phyloP scores from a whole-genome alignment of 106 monocot genomes.

The Acorus gramineus region DNA sequence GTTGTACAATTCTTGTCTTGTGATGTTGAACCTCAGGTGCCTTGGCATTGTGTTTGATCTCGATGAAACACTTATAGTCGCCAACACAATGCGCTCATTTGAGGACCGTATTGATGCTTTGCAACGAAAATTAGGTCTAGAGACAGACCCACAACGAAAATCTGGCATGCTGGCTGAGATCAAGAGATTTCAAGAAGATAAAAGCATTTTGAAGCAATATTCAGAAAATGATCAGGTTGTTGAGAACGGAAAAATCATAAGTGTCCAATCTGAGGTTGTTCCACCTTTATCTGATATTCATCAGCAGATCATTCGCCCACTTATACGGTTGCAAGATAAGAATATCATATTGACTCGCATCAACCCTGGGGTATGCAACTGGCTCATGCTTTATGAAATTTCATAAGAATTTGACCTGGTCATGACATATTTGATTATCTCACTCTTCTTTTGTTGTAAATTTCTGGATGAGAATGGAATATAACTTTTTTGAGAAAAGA shows the following conservation, averaged over 20 bases:
- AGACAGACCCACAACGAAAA: slow-evolving; percentile 67
- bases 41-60: slow-evolving; percentile 99
- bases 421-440: too few species aligned
- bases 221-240: slow-evolving; percentile 82
- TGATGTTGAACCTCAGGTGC: slow-evolving; percentile 87
- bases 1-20: slow-evolving; percentile 70
- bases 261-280: slow-evolving; percentile 74
- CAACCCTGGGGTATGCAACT: slow-evolving; percentile 71
- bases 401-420: too few species aligned
- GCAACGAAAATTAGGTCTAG: slow-evolving; percentile 65
- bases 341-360: slow-evolving; percentile 86
- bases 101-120: slow-evolving; percentile 86
- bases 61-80: slow-evolving; percentile 95
- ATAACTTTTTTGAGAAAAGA: too few species aligned
- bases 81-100: slow-evolving; percentile 92
- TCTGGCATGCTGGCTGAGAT: slow-evolving; percentile 74
- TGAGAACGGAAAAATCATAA: slow-evolving; percentile 73
- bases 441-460: too few species aligned
- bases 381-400: too few species aligned
- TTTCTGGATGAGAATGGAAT: too few species aligned
- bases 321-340: slow-evolving; percentile 82
- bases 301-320: slow-evolving; percentile 70
- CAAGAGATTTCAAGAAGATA: slow-evolving; percentile 98
- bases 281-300: slow-evolving; percentile 67
- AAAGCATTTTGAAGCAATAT: slow-evolving; percentile 86